These are phyloP conservation scores for Heimioporus retisporus DNA, from an alignment of 1,284 basidiomycete genomes.

Conservation along the genomic window DNA sequence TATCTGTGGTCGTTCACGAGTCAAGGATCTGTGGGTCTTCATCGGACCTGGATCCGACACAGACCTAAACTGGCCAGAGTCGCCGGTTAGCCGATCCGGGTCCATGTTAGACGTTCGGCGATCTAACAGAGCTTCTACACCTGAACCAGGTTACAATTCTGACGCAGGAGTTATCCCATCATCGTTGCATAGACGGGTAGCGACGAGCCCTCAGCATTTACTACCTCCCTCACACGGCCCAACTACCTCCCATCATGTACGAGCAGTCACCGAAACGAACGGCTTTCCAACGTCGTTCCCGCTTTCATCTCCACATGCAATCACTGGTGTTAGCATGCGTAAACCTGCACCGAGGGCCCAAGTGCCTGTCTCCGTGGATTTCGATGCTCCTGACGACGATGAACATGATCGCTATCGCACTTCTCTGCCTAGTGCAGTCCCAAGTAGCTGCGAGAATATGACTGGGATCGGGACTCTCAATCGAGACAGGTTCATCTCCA, in stretches of 20 bases:
- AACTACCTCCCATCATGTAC: slow-evolving; percentile 29
- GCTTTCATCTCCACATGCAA: slow-evolving; percentile 34
- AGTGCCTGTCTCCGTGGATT: slow-evolving; percentile 66
- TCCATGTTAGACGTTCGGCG: slow-evolving; percentile 45
- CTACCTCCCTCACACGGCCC: slow-evolving; percentile 29
- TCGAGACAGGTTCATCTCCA: slow-evolving; percentile 40
- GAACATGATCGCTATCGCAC: slow-evolving; percentile 49
- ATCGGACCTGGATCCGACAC: slow-evolving; percentile 60
- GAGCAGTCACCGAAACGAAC: slow-evolving; percentile 35
- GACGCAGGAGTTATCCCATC: slow-evolving; percentile 37
- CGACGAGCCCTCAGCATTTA: slow-evolving; percentile 43
- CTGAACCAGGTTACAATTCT: slow-evolving; percentile 35
- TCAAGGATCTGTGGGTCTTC: slow-evolving; percentile 85
- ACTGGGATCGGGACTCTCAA: slow-evolving; percentile 67
- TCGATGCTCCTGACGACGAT: slow-evolving; percentile 50
- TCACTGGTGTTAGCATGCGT: slow-evolving; percentile 50
- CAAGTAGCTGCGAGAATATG: slow-evolving; percentile 64
- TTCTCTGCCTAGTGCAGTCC: slow-evolving; percentile 61
- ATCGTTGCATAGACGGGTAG: slow-evolving; percentile 44
- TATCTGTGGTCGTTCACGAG: slow-evolving; percentile 72
- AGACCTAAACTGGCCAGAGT: slow-evolving; percentile 46
- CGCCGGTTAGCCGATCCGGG: slow-evolving; percentile 45
- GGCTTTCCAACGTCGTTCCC: slow-evolving; percentile 29
- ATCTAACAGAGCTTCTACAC: slow-evolving; percentile 46
- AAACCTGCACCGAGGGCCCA: slow-evolving; percentile 71